Conservation (phyloP, 768 basidiomycete species). For the Dioszegia crocea region DNA sequence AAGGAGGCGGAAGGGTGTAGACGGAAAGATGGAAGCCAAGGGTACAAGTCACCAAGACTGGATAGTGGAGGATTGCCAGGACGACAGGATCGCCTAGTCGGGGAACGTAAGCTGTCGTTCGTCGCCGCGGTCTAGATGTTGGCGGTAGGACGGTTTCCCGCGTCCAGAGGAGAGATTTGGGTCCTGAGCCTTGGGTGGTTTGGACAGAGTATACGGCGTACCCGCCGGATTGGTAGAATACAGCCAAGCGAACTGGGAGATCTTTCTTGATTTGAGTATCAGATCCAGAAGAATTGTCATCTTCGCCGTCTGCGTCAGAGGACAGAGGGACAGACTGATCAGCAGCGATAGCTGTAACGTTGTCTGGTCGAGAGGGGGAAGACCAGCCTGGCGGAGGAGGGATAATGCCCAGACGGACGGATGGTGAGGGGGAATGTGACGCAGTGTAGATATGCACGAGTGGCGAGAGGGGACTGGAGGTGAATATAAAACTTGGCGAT, state of each 20-base stretch:
- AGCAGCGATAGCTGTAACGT: conserved; percentile 43
- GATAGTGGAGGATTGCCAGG: conserved; percentile 33
- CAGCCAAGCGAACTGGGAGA: conserved; percentile 33
- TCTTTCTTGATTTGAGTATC: background rate
- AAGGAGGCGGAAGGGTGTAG: conserved; percentile 15
- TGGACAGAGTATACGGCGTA: conserved; percentile 33
- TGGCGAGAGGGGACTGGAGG: conserved; percentile 43
- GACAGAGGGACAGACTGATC: conserved; percentile 28
- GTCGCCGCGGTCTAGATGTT: conserved; percentile 17
- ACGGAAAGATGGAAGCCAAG: conserved; percentile 41
- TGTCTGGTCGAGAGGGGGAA: conserved; percentile 41
- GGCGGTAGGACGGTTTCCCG: conserved; percentile 34
- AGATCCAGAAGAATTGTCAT: background rate
- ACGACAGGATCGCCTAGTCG: conserved; percentile 38
- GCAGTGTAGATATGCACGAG: conserved; percentile 43
- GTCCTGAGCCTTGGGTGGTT: background rate
- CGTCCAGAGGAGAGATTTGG: conserved; percentile 20
- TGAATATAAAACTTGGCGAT: conserved; percentile 45
- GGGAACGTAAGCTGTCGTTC: conserved; percentile 20
- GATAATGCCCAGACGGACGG: conserved; percentile 43
- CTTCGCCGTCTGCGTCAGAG: conserved; percentile 11
- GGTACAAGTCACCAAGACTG: conserved; percentile 40
- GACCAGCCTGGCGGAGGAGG: conserved; percentile 50
- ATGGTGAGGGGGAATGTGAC: background rate
- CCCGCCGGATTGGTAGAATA: conserved; percentile 48